A percentile compares a stretch with the other conserved stretches of the same genome.
These are phyloP conservation scores for Vaccinium vitisidaea DNA, from an alignment of 148 eudicot species.

Conservation along the genomic window DNA sequence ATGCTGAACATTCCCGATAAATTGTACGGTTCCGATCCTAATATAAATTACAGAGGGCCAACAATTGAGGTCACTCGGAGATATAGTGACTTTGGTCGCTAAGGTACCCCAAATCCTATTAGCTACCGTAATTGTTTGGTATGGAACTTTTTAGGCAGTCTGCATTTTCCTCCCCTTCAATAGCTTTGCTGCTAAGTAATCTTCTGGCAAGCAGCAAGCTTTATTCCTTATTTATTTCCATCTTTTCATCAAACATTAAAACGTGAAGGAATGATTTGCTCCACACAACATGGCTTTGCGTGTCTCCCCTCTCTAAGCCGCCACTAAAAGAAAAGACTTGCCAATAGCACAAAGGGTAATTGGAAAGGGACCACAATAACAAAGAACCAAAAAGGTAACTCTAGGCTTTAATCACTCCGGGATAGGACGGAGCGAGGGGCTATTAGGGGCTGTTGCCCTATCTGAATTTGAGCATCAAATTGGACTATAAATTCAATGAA, in stretches of 20 bases:
- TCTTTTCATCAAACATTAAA: too few relatives aligned
- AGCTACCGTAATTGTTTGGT: too few relatives aligned
- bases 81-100: too few relatives aligned
- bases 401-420: neutral
- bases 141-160: too few relatives aligned
- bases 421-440: neutral
- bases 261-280: neutral
- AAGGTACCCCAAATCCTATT: too few relatives aligned
- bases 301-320: neutral
- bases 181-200: slow-evolving; percentile 1
- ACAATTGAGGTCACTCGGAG: too few relatives aligned
- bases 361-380: neutral
- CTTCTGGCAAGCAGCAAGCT: neutral
- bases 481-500: neutral
- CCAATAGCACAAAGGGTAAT: neutral
- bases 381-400: neutral
- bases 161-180: neutral
- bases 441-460: neutral
- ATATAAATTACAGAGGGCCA: too few relatives aligned
- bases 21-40: too few relatives aligned
- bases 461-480: neutral
- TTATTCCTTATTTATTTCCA: neutral
- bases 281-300: neutral
- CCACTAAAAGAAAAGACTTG: neutral
- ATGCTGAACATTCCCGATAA: too few relatives aligned